Base-by-base conservation (phyloP, 164 flowering plant genomes). In the Vitis amurensis region DNA sequence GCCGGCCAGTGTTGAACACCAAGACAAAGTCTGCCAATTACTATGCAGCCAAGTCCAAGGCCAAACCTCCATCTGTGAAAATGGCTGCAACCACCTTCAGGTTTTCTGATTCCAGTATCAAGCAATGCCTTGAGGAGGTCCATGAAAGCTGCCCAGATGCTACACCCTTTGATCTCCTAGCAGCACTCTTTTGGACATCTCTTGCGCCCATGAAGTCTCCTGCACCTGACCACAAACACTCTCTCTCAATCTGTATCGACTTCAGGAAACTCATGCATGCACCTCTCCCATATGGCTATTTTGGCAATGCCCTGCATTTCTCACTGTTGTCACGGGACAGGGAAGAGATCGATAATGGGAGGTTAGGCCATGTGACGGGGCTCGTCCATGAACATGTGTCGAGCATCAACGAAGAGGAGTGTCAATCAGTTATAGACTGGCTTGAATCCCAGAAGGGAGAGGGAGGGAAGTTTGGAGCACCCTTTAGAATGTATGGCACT, bases 221-320 rank as follows among this genome's bases (percentile, higher is more conserved):
- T 1, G 7, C 37, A 12, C 11, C 60, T 7, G 63, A 66, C 0
- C n/a, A 71, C 3, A 29, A 37, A 14, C 74, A 64, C 60, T 75
- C 79, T 16, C 77, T 89, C 15, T 80, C 88, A 6, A 57, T 93
- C 7, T 83, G 93, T 66, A 44, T 81, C 0, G 95, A 91, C 76
- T 74, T 79, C 47, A 80, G 92, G 72, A 84, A 80, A 74, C 70
- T 62, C 6, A 16, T 83, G 69, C 69, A 73, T 4, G 77, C 74
- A 11, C 81, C 87, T 31, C 76, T 86, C 13, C 92, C 93, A 11
- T 63, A 59, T 11, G 86, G 85, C 9, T 88, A 65, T 70, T 93
- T 86, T 23, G 97, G 98, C 19, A 93, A 91, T 73, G 93, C 93
- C 1, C 64, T 82, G 8, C 84, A 90, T 62, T 91, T 93, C 65